phyloP scores from a whole-genome alignment of 2,329 filamentous ascomycete genomes.

The Colletotrichum lini region DNA sequence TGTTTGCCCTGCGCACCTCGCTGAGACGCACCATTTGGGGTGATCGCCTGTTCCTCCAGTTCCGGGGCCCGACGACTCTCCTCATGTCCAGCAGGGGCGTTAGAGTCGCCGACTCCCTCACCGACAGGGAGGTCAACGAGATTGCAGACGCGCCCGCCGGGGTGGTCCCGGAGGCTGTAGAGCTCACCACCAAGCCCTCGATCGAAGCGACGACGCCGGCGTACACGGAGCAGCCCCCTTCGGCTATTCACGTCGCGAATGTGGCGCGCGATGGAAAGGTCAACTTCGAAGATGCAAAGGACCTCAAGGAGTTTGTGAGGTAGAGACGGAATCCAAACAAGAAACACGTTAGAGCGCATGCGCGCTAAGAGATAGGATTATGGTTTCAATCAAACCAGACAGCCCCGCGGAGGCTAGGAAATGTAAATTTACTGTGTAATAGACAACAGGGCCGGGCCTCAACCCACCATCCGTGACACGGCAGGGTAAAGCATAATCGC shows the following conservation, averaged over 20 bases:
- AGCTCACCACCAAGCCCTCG: conserved; percentile 58
- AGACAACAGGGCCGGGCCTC: conserved; percentile 14
- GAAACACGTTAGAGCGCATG: background rate
- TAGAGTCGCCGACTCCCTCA: conserved; percentile 83
- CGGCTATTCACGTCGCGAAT: conserved; percentile 69
- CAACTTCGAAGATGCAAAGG: conserved; percentile 73
- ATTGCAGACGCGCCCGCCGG: conserved; percentile 88
- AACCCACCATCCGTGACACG: background rate
- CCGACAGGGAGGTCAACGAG: conserved; percentile 86
- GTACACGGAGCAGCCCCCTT: conserved; percentile 53
- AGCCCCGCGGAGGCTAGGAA: conserved; percentile 23
- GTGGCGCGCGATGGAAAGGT: conserved; percentile 75
- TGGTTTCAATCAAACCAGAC: conserved; percentile 12
- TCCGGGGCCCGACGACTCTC: conserved; percentile 88
- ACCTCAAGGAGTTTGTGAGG: conserved; percentile 69
- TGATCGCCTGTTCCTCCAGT: conserved; percentile 91
- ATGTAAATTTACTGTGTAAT: conserved; percentile 43
- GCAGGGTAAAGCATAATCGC: background rate
- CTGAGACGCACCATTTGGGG: conserved; percentile 90
- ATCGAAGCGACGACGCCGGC: conserved; percentile 48
- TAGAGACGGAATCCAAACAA: conserved; percentile 44
- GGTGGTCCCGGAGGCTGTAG: conserved; percentile 72
- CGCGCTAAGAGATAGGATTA: background rate
- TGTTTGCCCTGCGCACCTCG: conserved; percentile 82
- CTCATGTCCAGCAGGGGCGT: conserved; percentile 90